Evolutionary conservation across 2,329 filamentous ascomycete genomes (phyloP).

Genomic region (Cryphonectria radicalis): DNA sequence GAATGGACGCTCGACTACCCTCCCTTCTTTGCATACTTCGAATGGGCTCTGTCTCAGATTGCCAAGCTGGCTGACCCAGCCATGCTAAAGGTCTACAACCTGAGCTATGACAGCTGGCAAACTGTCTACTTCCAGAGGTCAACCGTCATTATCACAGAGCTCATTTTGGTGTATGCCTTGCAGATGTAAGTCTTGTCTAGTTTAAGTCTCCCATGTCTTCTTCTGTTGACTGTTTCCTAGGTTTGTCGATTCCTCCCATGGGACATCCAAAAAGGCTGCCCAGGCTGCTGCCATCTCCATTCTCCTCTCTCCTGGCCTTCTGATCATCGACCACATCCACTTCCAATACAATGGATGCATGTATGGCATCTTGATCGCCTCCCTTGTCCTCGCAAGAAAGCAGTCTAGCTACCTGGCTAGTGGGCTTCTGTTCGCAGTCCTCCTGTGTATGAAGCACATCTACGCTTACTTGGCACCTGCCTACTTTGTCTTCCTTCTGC

Average conservation of each 20-base stretch:
- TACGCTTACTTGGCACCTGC: constrained; percentile 95
- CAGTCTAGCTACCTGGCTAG: constrained; percentile 76
- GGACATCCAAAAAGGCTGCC: constrained; percentile 70
- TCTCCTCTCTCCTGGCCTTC: constrained; percentile 84
- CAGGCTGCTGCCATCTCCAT: constrained; percentile 89
- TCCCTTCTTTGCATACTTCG: constrained; percentile 96
- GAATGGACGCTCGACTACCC: constrained; percentile 99
- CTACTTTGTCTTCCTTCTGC: constrained; percentile 92
- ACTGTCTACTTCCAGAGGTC: constrained; percentile 90
- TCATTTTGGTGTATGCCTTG: constrained; percentile 82
- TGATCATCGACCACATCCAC: constrained; percentile 98
- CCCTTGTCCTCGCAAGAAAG: constrained; percentile 79
- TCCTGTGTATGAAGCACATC: constrained; percentile 97
- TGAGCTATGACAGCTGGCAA: constrained; percentile 89
- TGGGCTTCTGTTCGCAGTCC: constrained; percentile 79
- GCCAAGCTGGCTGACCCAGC: constrained; percentile 77
- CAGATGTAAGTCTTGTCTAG: constrained; percentile 58
- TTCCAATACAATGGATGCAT: constrained; percentile 99
- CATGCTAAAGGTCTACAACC: constrained; percentile 81
- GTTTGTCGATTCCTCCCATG: constrained; percentile 74
- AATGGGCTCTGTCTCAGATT: constrained; percentile 85
- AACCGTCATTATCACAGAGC: constrained; percentile 85
- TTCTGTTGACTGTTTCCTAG: constrained; percentile 45
- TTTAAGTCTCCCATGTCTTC: neutral
- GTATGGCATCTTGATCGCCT: constrained; percentile 87